Evolutionary conservation across 371 early-diverging fungal species (phyloP), one percentile per base, ranked within the genome.

Genomic region (Circinella umbellata): DNA sequence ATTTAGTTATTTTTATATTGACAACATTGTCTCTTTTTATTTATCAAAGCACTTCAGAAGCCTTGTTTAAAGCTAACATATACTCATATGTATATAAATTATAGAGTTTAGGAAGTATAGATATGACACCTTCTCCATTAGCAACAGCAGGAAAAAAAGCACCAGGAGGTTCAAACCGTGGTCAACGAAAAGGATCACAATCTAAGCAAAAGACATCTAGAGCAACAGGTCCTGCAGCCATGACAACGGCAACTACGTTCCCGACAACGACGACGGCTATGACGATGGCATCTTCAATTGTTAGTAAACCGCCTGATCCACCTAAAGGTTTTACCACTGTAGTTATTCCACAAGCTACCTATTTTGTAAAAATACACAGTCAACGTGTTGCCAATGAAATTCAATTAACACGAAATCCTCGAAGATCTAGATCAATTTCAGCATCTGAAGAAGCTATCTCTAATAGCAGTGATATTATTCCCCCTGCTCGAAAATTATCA

Each of bases 291-390:
- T 9, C 73, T 27, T 27, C 27, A 67, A 27, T 42, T 37, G 61
- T 10, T 61, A 61, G 59, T 70, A 68, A 48, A 38, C 51, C 64
- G 17, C 53, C 65, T 17, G 73, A 62, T 4, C 55, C 74, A 27
- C 77, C 76, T 4, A 82, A 76, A 71, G 82, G 82, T 3, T 82
- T 70, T 60, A 51, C 74, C 15, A 27, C 75, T 15, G 75, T 82
- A 3, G 72, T 72, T 13, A 72, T 82, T 27, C 80, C 82, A n/a
- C 67, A 72, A 51, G 72, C 75, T 46, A 61, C 70, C 2, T 82
- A 75, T 63, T 76, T 67, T 61, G 71, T 79, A 35, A 82, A 79
- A 60, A 71, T 78, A 4, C 82, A 82, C 55, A 80, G 64, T 53
- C 80, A 78, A 59, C 74, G 75, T 3, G 63, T 71, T 57, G 60